A percentile compares a stretch with the other conserved stretches of the same genome.
Conservation (phyloP, 2,329 filamentous ascomycete genomes). For the Talaromyces atroroseus region DNA sequence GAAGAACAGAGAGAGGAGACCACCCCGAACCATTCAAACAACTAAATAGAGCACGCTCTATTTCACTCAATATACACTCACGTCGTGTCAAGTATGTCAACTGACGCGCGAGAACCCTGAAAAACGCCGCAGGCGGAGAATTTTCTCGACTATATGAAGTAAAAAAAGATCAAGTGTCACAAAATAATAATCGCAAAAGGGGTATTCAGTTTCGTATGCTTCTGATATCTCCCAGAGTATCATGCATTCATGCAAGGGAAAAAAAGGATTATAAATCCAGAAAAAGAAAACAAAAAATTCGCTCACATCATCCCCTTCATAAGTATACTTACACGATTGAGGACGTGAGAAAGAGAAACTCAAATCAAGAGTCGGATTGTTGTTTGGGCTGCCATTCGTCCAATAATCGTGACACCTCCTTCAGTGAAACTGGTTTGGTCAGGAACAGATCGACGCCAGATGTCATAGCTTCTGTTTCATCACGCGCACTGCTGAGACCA, state of each 20-base stretch:
- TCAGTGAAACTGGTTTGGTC: slow-evolving; percentile 44
- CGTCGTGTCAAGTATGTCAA: not conserved
- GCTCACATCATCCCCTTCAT: not conserved
- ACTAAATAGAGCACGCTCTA: not conserved
- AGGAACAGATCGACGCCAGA: slow-evolving; percentile 44
- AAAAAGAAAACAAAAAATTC: not conserved
- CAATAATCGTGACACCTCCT: slow-evolving; percentile 37
- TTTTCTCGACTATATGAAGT: not conserved
- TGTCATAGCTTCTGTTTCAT: slow-evolving; percentile 39
- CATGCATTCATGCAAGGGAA: slow-evolving; percentile 4
- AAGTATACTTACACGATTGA: not conserved
- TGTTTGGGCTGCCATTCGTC: slow-evolving; percentile 32
- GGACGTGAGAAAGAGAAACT: not conserved
- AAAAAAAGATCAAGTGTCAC: not conserved
- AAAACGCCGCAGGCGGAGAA: slow-evolving; percentile 2
- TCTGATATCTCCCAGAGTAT: slow-evolving; percentile 10
- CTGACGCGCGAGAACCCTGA: not conserved
- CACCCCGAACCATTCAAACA: not conserved
- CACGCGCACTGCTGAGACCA: slow-evolving; percentile 39
- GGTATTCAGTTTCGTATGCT: slow-evolving; percentile 14
- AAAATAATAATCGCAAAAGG: slow-evolving; percentile 1
- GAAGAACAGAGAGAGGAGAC: not conserved
- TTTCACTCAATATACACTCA: not conserved
- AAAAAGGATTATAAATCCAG: not conserved
- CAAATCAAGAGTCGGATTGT: not conserved